Evolutionary conservation across 306 rosid genomes (phyloP).

Genomic region (Cucumis cinereus): DNA sequence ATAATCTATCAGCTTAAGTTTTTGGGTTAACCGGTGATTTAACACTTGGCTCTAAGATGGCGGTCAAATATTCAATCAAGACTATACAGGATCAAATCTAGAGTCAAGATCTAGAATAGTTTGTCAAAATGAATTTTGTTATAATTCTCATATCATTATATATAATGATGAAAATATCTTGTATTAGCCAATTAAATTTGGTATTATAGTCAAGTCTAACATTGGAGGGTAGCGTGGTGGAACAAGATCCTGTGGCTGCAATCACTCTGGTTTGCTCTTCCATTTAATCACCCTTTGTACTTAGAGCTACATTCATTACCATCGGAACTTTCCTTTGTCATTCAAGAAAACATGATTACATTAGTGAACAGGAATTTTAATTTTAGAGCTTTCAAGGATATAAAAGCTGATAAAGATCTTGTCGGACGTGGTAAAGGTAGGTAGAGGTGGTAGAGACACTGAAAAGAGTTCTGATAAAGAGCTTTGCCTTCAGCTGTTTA

Average conservation of each 20-base stretch:
- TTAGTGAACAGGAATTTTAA: neutral
- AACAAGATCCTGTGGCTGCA: neutral
- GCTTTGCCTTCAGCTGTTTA: neutral
- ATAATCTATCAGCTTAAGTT: no score
- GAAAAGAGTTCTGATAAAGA: neutral
- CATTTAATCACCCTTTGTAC: neutral
- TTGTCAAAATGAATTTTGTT: neutral
- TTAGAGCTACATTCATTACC: neutral
- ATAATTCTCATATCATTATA: neutral
- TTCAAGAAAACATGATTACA: neutral
- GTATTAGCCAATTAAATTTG: neutral
- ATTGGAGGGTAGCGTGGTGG: neutral
- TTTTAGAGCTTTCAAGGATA: neutral
- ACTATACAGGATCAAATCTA: neutral
- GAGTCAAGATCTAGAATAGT: neutral
- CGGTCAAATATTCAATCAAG: neutral
- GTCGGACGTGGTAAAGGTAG: constrained; percentile 3
- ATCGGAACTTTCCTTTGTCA: constrained; percentile 3
- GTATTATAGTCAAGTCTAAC: neutral
- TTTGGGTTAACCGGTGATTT: no score
- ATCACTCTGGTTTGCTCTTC: neutral
- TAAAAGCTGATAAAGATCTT: neutral
- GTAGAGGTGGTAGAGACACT: neutral
- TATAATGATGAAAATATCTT: neutral
- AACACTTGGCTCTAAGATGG: neutral